Percentiles rank a stretch among this genome's conserved stretches.
Conservation (phyloP, 306 rosid genomes). For the Sesbania bispinosa region DNA sequence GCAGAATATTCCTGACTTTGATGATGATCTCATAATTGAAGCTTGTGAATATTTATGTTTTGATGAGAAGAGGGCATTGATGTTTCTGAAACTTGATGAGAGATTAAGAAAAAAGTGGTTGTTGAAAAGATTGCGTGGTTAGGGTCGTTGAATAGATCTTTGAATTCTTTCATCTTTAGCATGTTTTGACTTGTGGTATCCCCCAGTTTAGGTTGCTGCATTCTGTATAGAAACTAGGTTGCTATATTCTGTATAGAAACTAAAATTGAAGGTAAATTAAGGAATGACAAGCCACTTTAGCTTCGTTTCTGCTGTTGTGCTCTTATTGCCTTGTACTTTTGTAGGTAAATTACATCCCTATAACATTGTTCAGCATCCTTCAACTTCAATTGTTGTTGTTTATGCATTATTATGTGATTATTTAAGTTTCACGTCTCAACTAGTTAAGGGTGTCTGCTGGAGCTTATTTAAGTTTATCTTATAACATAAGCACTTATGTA, state of each 20-base stretch:
- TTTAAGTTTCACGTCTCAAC: no score
- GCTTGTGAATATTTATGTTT: constrained; percentile 53
- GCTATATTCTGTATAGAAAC: not conserved
- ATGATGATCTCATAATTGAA: constrained; percentile 55
- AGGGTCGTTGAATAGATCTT: constrained; percentile 17
- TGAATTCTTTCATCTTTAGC: constrained; percentile 6
- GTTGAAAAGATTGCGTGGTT: constrained; percentile 42
- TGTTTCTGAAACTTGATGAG: constrained; percentile 55
- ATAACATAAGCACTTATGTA: no score
- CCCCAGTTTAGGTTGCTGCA: constrained; percentile 9
- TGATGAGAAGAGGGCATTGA: constrained; percentile 45
- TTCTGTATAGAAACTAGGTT: no score
- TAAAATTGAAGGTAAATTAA: not conserved
- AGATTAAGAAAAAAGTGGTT: constrained; percentile 53
- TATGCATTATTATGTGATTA: no score
- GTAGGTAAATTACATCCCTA: not conserved
- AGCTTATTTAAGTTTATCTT: no score
- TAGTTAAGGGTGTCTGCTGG: no score
- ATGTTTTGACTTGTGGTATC: not conserved
- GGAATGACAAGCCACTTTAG: constrained; percentile 3
- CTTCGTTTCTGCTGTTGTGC: not conserved
- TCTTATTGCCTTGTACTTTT: not conserved
- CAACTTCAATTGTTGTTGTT: no score
- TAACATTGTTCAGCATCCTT: no score
- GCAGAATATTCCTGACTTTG: constrained; percentile 48